Conservation (phyloP, 116 monocot species). For the Papilionanthe hybrid region DNA sequence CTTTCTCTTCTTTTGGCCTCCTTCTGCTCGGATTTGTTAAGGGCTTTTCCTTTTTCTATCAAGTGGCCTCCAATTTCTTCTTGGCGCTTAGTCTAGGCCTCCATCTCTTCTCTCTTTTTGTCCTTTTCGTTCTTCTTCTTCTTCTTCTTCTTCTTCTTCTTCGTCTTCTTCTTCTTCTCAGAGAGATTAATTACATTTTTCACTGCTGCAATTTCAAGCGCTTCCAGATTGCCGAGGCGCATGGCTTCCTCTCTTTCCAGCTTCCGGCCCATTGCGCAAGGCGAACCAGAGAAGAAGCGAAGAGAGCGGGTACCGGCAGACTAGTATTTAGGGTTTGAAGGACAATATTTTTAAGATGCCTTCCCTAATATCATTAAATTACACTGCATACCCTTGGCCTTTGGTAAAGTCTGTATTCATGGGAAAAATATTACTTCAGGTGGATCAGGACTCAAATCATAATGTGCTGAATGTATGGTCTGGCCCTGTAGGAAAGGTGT, state of each 20-base stretch:
- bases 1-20: conserved; percentile 22
- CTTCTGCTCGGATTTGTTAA: conserved; percentile 16
- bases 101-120: conserved; percentile 7
- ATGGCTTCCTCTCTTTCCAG: neutral
- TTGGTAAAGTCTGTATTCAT: too few relatives aligned
- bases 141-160: conserved; percentile 1
- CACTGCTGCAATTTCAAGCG: neutral
- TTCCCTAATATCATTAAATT: too few relatives aligned
- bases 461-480: too few relatives aligned
- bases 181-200: neutral
- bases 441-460: too few relatives aligned
- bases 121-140: neutral
- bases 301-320: neutral
- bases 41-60: neutral
- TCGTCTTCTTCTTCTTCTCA: too few relatives aligned
- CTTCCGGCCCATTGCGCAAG: conserved; percentile 18
- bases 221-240: conserved; percentile 10
- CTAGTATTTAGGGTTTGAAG: neutral
- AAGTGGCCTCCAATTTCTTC: neutral
- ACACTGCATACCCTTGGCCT: too few relatives aligned
- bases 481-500: too few relatives aligned
- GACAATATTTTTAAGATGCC: too few relatives aligned
- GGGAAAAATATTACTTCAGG: too few relatives aligned
- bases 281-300: neutral
- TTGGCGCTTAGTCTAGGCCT: conserved; percentile 9